Percentiles rank a stretch among this genome's conserved stretches.
Conservation (phyloP, 1,284 basidiomycete genomes). For the Irpex rosettiformis region DNA sequence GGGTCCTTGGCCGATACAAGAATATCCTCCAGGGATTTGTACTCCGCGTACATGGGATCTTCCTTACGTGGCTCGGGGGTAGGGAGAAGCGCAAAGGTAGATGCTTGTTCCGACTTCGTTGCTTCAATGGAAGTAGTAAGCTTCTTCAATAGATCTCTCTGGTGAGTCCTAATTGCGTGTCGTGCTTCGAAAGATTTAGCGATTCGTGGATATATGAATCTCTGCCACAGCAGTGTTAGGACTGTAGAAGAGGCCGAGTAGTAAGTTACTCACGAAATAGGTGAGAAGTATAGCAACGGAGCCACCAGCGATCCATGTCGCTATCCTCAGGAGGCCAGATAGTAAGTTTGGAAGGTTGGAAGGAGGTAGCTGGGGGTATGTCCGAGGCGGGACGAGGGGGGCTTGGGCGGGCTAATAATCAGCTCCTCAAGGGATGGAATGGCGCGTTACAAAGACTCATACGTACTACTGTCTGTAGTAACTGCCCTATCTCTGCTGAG, state of each 20-base stretch:
- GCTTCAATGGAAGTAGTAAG: constrained; percentile 49
- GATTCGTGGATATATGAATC: constrained; percentile 65
- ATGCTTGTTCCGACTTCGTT: constrained; percentile 49
- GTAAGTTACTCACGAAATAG: constrained; percentile 38
- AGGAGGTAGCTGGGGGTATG: constrained; percentile 68
- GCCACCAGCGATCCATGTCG: constrained; percentile 66
- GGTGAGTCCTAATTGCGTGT: constrained; percentile 54
- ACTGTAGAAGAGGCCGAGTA: background rate
- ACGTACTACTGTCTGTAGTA: constrained; percentile 58
- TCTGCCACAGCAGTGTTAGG: constrained; percentile 36
- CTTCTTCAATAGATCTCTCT: constrained; percentile 47
- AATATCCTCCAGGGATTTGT: constrained; percentile 46
- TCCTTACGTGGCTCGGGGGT: constrained; percentile 48
- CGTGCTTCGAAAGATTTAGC: constrained; percentile 56
- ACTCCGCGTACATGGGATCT: constrained; percentile 39
- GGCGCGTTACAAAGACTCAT: background rate
- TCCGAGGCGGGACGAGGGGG: constrained; percentile 63
- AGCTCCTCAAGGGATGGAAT: constrained; percentile 10
- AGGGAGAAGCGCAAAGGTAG: constrained; percentile 55
- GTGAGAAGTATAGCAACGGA: constrained; percentile 53
- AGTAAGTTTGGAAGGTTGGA: constrained; percentile 67
- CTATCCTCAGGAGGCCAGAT: constrained; percentile 52
- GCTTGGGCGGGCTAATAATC: constrained; percentile 43
- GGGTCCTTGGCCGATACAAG: constrained; percentile 30
- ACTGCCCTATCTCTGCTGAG: constrained; percentile 52